phyloP scores from a whole-genome alignment of 2,329 filamentous ascomycete species.

The Annulohypoxylon truncatum region DNA sequence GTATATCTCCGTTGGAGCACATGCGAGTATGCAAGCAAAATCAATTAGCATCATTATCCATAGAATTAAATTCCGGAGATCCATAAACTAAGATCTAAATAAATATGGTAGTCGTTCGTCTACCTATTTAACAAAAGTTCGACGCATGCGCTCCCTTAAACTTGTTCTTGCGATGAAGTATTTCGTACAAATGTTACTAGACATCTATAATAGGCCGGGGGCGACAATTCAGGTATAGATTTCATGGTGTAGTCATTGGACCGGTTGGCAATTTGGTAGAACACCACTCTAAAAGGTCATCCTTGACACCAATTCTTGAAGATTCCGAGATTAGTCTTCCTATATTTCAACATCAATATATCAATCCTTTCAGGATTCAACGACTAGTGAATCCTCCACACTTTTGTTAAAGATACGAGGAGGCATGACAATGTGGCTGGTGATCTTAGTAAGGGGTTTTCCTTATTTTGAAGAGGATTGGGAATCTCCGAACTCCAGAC shows the following conservation, averaged over 20 bases:
- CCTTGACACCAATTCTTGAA: background rate
- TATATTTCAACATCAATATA: no score
- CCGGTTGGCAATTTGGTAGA: background rate
- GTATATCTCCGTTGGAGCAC: background rate
- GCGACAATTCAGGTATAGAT: no score
- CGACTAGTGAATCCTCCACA: no score
- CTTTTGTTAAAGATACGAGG: background rate
- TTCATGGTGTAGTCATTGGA: no score
- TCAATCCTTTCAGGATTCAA: no score
- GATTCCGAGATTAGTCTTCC: no score
- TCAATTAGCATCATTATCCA: background rate
- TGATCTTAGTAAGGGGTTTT: background rate
- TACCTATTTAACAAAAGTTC: background rate
- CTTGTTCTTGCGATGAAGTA: background rate
- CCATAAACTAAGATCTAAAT: background rate
- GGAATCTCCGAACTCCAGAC: slow-evolving; percentile 27
- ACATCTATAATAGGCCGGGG: background rate
- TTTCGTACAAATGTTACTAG: background rate
- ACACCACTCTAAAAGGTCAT: background rate
- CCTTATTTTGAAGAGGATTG: background rate
- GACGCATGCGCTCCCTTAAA: background rate
- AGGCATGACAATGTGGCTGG: background rate
- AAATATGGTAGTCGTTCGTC: background rate
- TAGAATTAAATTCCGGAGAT: background rate
- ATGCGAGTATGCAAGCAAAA: background rate